Evolutionary conservation across 2,329 filamentous ascomycete genomes (phyloP), one percentile per base, ranked within the genome.

Genomic region (Sclerotinia trifoliorum): DNA sequence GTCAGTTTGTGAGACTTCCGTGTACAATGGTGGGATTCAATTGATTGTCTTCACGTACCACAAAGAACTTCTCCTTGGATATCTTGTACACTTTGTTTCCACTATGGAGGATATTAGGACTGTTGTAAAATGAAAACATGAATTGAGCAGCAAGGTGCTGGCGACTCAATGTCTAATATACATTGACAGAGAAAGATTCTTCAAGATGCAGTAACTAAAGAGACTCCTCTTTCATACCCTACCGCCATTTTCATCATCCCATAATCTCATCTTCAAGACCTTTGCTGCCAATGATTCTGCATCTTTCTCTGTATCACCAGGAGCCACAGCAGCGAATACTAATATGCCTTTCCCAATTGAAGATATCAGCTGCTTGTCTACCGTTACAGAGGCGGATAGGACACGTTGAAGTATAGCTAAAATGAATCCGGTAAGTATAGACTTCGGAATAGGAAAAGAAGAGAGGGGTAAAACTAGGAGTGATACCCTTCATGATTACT

Each of bases 1-100:
- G 24, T 57, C 42, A 68, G 52, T 62, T 7, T 26, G 21, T 51
- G 15, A 11, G 13, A 39, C 46, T 49, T 32, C 4, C 44, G 32
- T 35, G 44, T 61, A 32, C 13, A 19, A 55, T 17, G 51, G n/a
- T 57, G n/a, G 51, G 21, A 56, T 35, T 26, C 10, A 48, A n/a
- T 32, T 60, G 44, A n/a, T 32, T 60, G 51, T 62, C 35, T 52
- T 48, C 56, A 68, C 71, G 68, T 84, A 96, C 93, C 94, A 79
- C 94, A 98, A n/a, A 99, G 87, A 35, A 99, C 86, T 78, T 98
- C 95, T 63, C 95, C 95, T 56, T 86, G 83, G 70, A 98, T 94
- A 71, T 99, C 95, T 74, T 90, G 85, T 11, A 99, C 93, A 73
- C 84, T 96, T 75, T 85, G 87, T 80, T 96, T 98, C 95, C 95